Conservation (phyloP, 1,139 yeast species). For the Kodamaea arcana region DNA sequence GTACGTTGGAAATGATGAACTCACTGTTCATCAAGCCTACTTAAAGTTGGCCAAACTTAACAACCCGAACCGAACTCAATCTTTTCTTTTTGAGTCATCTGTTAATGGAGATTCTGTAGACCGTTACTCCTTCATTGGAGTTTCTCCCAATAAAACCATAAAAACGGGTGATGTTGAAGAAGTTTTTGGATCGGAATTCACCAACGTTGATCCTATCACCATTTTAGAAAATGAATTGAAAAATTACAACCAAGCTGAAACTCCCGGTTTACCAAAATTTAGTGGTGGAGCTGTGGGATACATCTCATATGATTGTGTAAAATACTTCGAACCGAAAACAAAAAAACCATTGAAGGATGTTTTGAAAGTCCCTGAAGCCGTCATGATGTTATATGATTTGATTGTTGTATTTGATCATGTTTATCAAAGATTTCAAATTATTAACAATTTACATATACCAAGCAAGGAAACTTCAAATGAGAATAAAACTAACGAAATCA, state of each 20-base stretch:
- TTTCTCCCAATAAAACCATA: conserved; percentile 74
- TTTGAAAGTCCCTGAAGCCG: conserved; percentile 82
- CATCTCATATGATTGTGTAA: conserved; percentile 91
- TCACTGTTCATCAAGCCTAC: conserved; percentile 89
- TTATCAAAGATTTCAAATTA: conserved; percentile 85
- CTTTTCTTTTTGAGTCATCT: conserved; percentile 86
- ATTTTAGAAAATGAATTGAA: conserved; percentile 71
- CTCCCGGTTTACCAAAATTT: conserved; percentile 78
- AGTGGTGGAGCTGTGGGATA: conserved; percentile 98
- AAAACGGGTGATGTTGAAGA: conserved; percentile 60
- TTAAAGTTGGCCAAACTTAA: conserved; percentile 76
- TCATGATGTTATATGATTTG: conserved; percentile 85
- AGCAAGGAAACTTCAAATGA: too few species aligned
- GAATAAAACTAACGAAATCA: conserved; percentile 27
- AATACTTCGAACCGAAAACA: conserved; percentile 92
- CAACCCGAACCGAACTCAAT: conserved; percentile 52
- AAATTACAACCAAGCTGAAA: conserved; percentile 60
- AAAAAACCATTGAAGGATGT: conserved; percentile 69
- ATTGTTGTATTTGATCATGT: conserved; percentile 92
- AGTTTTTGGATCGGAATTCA: conserved; percentile 29
- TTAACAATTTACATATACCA: conserved; percentile 69
- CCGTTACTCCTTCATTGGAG: conserved; percentile 87
- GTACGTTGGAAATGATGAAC: conserved; percentile 66
- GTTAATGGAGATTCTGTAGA: conserved; percentile 85
- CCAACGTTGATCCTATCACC: conserved; percentile 69